Evolutionary conservation across 2,329 filamentous ascomycete genomes (phyloP).

Genomic region (Hortaea sp.): DNA sequence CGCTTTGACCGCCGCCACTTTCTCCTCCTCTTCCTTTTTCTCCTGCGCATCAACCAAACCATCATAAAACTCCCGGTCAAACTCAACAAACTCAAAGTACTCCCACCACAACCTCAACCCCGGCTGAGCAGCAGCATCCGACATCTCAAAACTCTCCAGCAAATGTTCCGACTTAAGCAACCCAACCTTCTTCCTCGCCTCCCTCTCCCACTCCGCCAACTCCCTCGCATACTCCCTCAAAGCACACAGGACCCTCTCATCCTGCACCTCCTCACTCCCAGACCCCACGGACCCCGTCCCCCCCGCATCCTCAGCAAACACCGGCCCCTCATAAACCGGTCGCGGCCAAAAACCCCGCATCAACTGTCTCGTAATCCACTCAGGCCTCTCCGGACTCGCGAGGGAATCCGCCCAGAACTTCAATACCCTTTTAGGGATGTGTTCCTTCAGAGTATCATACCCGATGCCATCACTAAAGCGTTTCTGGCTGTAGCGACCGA

Average conservation of each 20-base stretch:
- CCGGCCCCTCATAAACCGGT: conserved; percentile 30
- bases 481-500: conserved; percentile 35
- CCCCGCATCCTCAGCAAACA: not conserved
- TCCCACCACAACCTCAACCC: conserved; percentile 39
- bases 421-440: conserved; percentile 27
- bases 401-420: conserved; percentile 31
- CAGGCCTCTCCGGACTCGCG: conserved; percentile 23
- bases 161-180: conserved; percentile 29
- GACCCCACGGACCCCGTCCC: too few relatives aligned
- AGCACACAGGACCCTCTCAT: conserved; percentile 21
- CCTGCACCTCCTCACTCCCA: conserved; percentile 2
- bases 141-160: conserved; percentile 30
- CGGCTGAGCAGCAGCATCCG: conserved; percentile 30
- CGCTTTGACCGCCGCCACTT: too few relatives aligned
- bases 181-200: conserved; percentile 25
- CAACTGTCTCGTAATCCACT: conserved; percentile 33
- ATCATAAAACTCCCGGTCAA: conserved; percentile 32
- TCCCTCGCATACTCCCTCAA: conserved; percentile 26
- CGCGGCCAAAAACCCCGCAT: conserved; percentile 33
- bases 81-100: conserved; percentile 36
- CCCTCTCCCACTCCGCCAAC: conserved; percentile 32
- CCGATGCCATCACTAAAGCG: conserved; percentile 36
- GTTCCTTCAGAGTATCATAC: conserved; percentile 29
- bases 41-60: too few relatives aligned
- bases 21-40: too few relatives aligned